Conservation (phyloP, 2,329 filamentous ascomycete genomes). For the Scedosporium dehoogii region DNA sequence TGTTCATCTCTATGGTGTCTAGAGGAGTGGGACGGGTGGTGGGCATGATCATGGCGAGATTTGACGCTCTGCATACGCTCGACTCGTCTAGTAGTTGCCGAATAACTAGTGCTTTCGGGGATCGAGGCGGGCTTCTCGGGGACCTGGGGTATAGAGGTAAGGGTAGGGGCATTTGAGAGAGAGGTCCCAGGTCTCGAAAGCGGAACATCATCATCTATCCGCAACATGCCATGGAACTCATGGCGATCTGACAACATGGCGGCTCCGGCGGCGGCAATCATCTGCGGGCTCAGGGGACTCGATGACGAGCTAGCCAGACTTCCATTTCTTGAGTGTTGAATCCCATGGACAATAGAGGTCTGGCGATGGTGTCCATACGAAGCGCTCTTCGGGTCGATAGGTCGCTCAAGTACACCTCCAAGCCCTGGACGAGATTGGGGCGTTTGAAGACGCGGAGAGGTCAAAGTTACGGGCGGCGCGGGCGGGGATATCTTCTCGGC, state of each 20-base stretch:
- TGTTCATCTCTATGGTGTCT: conserved; percentile 62
- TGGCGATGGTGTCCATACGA: conserved; percentile 84
- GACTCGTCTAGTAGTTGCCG: conserved; percentile 39
- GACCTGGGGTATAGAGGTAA: conserved; percentile 15
- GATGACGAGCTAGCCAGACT: conserved; percentile 72
- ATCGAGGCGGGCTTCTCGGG: conserved; percentile 37
- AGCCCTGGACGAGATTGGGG: conserved; percentile 30
- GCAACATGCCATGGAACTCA: conserved; percentile 6
- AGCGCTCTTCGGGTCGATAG: conserved; percentile 44
- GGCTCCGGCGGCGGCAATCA: conserved; percentile 61
- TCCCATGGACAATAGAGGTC: conserved; percentile 93
- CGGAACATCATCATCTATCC: conserved; percentile 34
- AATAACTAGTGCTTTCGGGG: conserved; percentile 32
- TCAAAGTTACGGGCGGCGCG: conserved; percentile 15
- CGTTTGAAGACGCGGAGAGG: conserved; percentile 29
- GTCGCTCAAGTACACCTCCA: conserved; percentile 36
- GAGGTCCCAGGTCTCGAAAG: conserved; percentile 25
- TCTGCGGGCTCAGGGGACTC: conserved; percentile 80
- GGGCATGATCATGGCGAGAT: conserved; percentile 59
- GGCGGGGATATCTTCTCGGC: conserved; percentile 38
- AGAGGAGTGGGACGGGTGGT: conserved; percentile 69
- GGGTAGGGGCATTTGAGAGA: conserved; percentile 13
- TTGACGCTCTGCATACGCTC: conserved; percentile 54
- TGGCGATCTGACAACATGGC: conserved; percentile 40
- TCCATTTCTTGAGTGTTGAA: conserved; percentile 85